phyloP scores from a whole-genome alignment of 1,139 yeast genomes.

The Diutina sp. region DNA sequence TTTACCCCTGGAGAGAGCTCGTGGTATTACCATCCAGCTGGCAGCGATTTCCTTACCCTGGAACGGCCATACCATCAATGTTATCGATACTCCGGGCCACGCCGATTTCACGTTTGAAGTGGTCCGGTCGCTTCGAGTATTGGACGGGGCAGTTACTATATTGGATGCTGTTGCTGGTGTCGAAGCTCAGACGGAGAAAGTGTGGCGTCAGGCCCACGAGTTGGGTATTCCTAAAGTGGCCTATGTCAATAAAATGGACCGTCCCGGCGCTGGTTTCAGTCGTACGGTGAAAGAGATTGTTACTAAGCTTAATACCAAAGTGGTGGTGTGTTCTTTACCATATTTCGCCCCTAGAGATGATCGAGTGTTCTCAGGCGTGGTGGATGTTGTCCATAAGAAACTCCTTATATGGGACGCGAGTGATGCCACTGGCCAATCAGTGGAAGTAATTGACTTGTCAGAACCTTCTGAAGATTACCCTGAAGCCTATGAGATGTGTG shows the following conservation, averaged over 20 bases:
- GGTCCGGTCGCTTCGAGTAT: slow-evolving; percentile 71
- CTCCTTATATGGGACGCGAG: slow-evolving; percentile 46
- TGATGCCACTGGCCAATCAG: slow-evolving; percentile 42
- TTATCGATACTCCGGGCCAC: slow-evolving; percentile 97
- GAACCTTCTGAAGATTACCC: slow-evolving; percentile 12
- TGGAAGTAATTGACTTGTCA: slow-evolving; percentile 25
- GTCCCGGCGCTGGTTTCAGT: slow-evolving; percentile 91
- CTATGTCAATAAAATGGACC: slow-evolving; percentile 89
- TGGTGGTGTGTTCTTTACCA: slow-evolving; percentile 71
- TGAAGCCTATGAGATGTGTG: slow-evolving; percentile 34
- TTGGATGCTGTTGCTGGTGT: slow-evolving; percentile 97
- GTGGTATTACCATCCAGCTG: slow-evolving; percentile 94
- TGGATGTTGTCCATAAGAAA: slow-evolving; percentile 66
- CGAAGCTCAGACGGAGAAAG: slow-evolving; percentile 95
- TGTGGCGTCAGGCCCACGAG: slow-evolving; percentile 77
- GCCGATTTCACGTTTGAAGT: slow-evolving; percentile 97
- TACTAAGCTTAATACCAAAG: slow-evolving; percentile 62
- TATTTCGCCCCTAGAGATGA: slow-evolving; percentile 33
- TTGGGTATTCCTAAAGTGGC: slow-evolving; percentile 62
- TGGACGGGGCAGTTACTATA: slow-evolving; percentile 89
- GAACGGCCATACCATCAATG: slow-evolving; percentile 63
- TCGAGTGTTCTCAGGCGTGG: slow-evolving; percentile 57
- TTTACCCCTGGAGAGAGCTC: slow-evolving; percentile 74
- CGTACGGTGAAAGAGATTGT: slow-evolving; percentile 80
- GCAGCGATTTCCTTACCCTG: slow-evolving; percentile 93